Conservation (phyloP, 2,329 filamentous ascomycete species). For the Exophiala sp. region DNA sequence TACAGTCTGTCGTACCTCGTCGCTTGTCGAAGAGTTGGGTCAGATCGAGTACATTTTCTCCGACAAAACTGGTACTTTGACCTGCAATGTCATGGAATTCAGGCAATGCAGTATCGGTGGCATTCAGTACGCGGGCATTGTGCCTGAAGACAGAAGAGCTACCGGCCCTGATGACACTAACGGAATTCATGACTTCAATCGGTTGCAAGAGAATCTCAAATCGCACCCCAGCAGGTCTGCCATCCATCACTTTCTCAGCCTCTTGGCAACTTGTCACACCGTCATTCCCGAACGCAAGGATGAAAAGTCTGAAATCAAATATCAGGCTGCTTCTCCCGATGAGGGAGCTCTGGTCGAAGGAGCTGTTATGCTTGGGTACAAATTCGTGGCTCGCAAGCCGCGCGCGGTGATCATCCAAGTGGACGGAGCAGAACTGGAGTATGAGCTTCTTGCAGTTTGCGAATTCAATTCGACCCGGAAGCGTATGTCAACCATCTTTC, state of each 20-base stretch:
- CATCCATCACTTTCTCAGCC: slow-evolving; percentile 77
- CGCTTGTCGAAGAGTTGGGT: slow-evolving; percentile 89
- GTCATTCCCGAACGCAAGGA: slow-evolving; percentile 88
- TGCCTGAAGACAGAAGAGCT: slow-evolving; percentile 82
- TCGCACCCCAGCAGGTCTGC: slow-evolving; percentile 53
- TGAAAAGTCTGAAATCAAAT: slow-evolving; percentile 81
- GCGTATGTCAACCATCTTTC: slow-evolving; percentile 95
- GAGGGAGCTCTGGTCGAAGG: slow-evolving; percentile 96
- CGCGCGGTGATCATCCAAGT: slow-evolving; percentile 77
- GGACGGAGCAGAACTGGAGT: slow-evolving; percentile 67
- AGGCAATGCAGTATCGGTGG: slow-evolving; percentile 90
- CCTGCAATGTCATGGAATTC: slow-evolving; percentile 99
- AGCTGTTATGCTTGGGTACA: slow-evolving; percentile 77
- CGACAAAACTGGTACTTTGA: slow-evolving; percentile 93
- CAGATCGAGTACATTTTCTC: slow-evolving; percentile 99
- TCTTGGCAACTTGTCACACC: slow-evolving; percentile 88
- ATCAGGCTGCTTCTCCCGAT: slow-evolving; percentile 94
- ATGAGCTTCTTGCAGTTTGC: slow-evolving; percentile 90
- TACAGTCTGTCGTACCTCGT: slow-evolving; percentile 91
- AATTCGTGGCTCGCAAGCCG: slow-evolving; percentile 84
- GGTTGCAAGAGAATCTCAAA: slow-evolving; percentile 63
- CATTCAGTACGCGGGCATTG: slow-evolving; percentile 85
- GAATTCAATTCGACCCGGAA: slow-evolving; percentile 98
- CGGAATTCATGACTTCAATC: slow-evolving; percentile 79
- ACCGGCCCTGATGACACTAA: slow-evolving; percentile 66